Evolutionary conservation across 768 basidiomycete species (phyloP).

Genomic region (Russula olivacea): DNA sequence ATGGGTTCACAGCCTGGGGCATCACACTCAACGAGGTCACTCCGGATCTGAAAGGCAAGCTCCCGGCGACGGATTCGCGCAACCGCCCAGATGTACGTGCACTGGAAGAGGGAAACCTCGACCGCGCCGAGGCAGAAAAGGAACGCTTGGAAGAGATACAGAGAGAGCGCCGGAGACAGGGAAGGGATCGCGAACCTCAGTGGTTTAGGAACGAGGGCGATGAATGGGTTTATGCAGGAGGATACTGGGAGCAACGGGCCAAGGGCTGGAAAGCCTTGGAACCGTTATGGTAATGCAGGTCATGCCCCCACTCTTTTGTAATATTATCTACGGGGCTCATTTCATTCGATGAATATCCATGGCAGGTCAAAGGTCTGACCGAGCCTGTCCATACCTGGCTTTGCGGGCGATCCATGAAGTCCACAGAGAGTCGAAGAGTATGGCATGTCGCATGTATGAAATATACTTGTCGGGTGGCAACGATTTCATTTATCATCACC

Average conservation of each 20-base stretch:
- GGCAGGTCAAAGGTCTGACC: background rate
- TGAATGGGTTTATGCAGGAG: conserved; percentile 72
- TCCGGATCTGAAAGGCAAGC: conserved; percentile 50
- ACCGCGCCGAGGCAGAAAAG: conserved; percentile 69
- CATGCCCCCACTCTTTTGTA: background rate
- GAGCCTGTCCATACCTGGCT: background rate
- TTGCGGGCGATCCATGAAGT: background rate
- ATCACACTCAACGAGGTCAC: conserved; percentile 81
- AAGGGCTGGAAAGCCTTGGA: conserved; percentile 56
- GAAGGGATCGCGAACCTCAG: conserved; percentile 53
- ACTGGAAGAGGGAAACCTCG: conserved; percentile 69
- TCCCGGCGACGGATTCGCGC: conserved; percentile 80
- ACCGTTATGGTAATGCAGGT: conserved; percentile 55
- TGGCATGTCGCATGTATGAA: background rate
- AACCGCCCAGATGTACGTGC: conserved; percentile 77
- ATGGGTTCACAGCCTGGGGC: conserved; percentile 77
- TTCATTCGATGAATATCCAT: background rate
- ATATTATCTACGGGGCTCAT: background rate
- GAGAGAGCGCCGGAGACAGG: conserved; percentile 58
- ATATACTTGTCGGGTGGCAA: background rate
- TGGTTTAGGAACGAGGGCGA: conserved; percentile 72
- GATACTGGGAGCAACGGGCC: conserved; percentile 76
- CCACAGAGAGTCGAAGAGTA: background rate
- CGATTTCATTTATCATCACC: too few relatives aligned
- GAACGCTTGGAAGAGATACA: conserved; percentile 67